phyloP scores from a whole-genome alignment of 2,329 filamentous ascomycete genomes.

The Fusarium compactum region DNA sequence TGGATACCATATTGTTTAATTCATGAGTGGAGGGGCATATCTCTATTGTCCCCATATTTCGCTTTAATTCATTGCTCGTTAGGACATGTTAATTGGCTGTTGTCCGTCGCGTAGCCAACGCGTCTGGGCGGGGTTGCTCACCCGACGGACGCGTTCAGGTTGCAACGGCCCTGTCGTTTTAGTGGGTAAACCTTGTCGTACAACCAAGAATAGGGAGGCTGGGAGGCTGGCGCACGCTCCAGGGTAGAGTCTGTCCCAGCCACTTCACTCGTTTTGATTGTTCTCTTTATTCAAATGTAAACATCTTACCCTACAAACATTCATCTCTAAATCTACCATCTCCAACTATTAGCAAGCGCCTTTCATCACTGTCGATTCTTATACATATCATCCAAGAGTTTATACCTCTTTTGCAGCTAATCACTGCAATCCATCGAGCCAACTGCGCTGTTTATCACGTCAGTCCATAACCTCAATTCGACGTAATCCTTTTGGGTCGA shows the following conservation, averaged over 20 bases:
- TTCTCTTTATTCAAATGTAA: slow-evolving; percentile 43
- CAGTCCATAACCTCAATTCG: slow-evolving; percentile 30
- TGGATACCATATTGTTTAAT: slow-evolving; percentile 24
- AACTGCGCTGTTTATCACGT: slow-evolving; percentile 34
- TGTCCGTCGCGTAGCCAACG: slow-evolving; percentile 48
- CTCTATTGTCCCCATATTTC: slow-evolving; percentile 33
- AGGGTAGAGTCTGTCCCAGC: slow-evolving; percentile 47
- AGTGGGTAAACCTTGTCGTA: slow-evolving; percentile 36
- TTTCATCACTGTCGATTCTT: slow-evolving; percentile 34
- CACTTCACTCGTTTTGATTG: slow-evolving; percentile 42
- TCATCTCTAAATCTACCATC: slow-evolving; percentile 45
- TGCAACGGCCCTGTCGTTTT: slow-evolving; percentile 20
- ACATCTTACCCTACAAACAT: slow-evolving; percentile 41
- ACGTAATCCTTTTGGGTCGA: slow-evolving; percentile 27
- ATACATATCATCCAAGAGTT: slow-evolving; percentile 21
- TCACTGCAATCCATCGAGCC: slow-evolving; percentile 15
- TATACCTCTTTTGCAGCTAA: slow-evolving; percentile 10
- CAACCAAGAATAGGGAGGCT: slow-evolving; percentile 43
- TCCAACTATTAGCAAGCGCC: slow-evolving; percentile 41
- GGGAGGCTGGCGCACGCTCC: slow-evolving; percentile 42
- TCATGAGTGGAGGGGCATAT: slow-evolving; percentile 33
- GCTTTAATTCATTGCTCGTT: slow-evolving; percentile 18
- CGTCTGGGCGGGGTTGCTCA: slow-evolving; percentile 39
- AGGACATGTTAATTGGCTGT: slow-evolving; percentile 44
- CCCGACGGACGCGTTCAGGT: slow-evolving; percentile 39